Conservation (phyloP, 768 basidiomycete genomes). For the Omphalotus guepiniiformis region DNA sequence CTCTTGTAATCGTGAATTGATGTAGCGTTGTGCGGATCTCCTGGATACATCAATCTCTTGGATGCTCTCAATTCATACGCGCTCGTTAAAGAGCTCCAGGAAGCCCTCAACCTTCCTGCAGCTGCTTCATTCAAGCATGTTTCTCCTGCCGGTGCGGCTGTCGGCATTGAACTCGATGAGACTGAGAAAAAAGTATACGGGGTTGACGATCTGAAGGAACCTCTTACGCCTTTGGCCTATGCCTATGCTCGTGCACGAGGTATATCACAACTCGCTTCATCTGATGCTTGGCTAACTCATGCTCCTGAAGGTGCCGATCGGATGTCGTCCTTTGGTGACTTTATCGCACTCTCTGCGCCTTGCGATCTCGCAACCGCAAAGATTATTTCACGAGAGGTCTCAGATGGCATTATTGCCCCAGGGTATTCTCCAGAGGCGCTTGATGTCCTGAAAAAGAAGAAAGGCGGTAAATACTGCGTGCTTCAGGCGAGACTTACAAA, state of each 20-base stretch:
- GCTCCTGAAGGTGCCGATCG: conserved; percentile 77
- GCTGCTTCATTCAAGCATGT: conserved; percentile 99
- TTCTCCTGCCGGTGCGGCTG: conserved; percentile 95
- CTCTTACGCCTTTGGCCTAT: conserved; percentile 81
- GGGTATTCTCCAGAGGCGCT: conserved; percentile 87
- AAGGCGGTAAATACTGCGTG: conserved; percentile 97
- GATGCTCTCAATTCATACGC: conserved; percentile 98
- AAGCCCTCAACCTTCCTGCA: conserved; percentile 83
- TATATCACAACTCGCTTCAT: conserved; percentile 23
- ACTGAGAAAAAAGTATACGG: conserved; percentile 93
- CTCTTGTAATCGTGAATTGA: background rate
- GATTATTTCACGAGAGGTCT: conserved; percentile 98
- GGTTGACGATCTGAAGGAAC: conserved; percentile 90
- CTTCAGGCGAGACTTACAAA: conserved; percentile 59
- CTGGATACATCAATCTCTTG: conserved; percentile 97
- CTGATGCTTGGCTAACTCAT: background rate
- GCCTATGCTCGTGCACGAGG: conserved; percentile 97
- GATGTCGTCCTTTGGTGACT: conserved; percentile 99
- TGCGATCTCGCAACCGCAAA: conserved; percentile 94
- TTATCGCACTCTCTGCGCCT: conserved; percentile 89
- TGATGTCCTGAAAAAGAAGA: conserved; percentile 91
- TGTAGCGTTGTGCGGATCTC: conserved; percentile 90
- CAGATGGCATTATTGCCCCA: conserved; percentile 96
- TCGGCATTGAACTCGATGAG: conserved; percentile 78
- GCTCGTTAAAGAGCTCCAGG: conserved; percentile 90